Evolutionary conservation across 306 rosid genomes (phyloP), one percentile per base, ranked within the genome.

Genomic region (Prunus mume): DNA sequence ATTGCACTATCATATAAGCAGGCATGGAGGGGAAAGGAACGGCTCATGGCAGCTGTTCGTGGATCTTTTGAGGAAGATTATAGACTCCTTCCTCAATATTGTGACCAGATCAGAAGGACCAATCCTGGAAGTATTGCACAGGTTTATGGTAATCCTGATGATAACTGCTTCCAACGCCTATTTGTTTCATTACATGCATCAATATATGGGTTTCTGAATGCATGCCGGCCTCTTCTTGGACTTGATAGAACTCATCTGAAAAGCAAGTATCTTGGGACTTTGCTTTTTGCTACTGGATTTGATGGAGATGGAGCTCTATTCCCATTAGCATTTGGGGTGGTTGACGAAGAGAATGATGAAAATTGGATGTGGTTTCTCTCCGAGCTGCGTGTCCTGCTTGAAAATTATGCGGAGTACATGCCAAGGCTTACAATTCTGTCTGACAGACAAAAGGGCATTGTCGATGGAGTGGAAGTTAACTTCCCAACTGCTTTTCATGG

Each of bases 351-450:
- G 80, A 84, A 78, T 14, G 88, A 84, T 74, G 88, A 82, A 9
- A 87, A 84, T 66, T 87, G 90, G 90, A 77, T 76, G 88, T 87
- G 90, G 90, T 87, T 87, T 68, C 86, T 87, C 67, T 80, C 85
- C 0, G 86, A 84, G 85, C 76, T 87, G 65, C 90, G 79, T 66
- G 77, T 52, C 60, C 79, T 87, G 38, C 90, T 87, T 46, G 90
- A 87, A 81, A 79, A 70, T 32, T 79, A 84, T 62, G 83, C 82
- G 1, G 90, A 84, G 69, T 77, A 84, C 77, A 84, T 82, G 86
- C 91, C 91, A 27, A 82, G 86, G 71, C 86, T 87, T 47, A 87
- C 90, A 25, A 79, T 87, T 70, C 58, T 87, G 80, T 87, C 91
- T 2, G 88, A 87, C 60, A 80, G 88, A 60, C 85, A 79, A 56